A percentile compares a stretch with the other conserved stretches of the same genome.
These are phyloP conservation scores for Rubroshorea leprosula DNA, from an alignment of 345 rosid species.

Conservation along the genomic window DNA sequence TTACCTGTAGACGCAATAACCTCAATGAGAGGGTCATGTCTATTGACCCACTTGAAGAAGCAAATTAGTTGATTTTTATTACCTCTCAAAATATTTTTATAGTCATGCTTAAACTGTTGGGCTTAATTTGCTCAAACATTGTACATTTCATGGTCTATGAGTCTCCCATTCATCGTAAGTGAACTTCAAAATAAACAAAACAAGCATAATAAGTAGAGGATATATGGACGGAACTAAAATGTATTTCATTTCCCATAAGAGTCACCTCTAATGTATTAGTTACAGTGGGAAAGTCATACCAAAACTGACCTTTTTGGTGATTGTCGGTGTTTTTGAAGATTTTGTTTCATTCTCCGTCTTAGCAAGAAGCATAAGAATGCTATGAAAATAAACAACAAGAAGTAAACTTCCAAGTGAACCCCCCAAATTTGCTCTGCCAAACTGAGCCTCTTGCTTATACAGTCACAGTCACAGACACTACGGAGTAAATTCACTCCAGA, in stretches of 20 bases:
- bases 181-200: too few relatives aligned
- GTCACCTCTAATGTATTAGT: constrained; percentile 1
- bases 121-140: too few relatives aligned
- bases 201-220: too few relatives aligned
- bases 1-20: too few relatives aligned
- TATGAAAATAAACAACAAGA: constrained; percentile 35
- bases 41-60: too few relatives aligned
- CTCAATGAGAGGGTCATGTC: too few relatives aligned
- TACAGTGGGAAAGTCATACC: background rate
- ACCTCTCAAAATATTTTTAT: too few relatives aligned
- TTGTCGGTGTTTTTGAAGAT: constrained; percentile 44
- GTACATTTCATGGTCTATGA: too few relatives aligned
- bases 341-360: constrained; percentile 46
- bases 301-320: constrained; percentile 13
- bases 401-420: constrained; percentile 42
- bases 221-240: background rate
- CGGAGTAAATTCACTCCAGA: constrained; percentile 20
- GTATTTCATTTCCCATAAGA: background rate
- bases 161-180: too few relatives aligned
- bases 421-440: constrained; percentile 30
- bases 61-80: too few relatives aligned
- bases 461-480: constrained; percentile 42
- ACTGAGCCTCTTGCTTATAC: constrained; percentile 24
- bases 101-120: too few relatives aligned
- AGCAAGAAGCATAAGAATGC: constrained; percentile 47